phyloP scores from a whole-genome alignment of 257 asterid species.

The Solanum chiquidenum region DNA sequence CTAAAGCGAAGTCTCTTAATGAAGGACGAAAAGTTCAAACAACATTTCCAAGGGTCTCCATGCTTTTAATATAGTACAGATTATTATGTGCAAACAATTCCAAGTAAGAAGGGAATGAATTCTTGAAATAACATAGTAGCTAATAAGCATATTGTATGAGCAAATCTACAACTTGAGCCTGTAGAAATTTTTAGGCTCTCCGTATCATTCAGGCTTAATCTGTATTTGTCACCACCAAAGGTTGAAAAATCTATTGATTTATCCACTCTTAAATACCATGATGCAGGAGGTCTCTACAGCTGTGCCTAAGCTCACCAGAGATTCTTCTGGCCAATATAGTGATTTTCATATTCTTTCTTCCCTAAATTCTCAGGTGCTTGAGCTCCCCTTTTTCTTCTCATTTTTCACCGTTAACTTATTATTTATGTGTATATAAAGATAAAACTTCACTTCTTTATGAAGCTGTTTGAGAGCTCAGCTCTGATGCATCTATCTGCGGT shows the following conservation, averaged over 20 bases:
- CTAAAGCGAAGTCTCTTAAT: not conserved
- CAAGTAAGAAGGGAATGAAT: not conserved
- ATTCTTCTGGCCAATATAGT: constrained; percentile 88
- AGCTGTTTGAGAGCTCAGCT: constrained; percentile 98
- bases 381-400: not conserved
- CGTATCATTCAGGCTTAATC: not conserved
- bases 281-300: constrained; percentile 78
- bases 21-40: not conserved
- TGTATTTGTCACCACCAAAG: not conserved
- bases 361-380: constrained; percentile 72
- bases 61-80: not conserved
- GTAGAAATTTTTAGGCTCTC: not conserved
- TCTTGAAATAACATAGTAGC: not conserved
- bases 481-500: constrained; percentile 85
- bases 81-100: not conserved
- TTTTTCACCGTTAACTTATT: not conserved
- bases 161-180: not conserved
- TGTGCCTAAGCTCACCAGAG: constrained; percentile 77
- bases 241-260: not conserved
- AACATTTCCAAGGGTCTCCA: not conserved
- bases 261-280: not conserved
- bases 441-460: not conserved
- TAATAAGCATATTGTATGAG: not conserved
- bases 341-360: constrained; percentile 93
- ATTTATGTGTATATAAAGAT: not conserved